A percentile compares a stretch with the other conserved stretches of the same genome.
Conservation (phyloP, 225 moss, liverwort and hornwort species). For the Polytrichum formosum region DNA sequence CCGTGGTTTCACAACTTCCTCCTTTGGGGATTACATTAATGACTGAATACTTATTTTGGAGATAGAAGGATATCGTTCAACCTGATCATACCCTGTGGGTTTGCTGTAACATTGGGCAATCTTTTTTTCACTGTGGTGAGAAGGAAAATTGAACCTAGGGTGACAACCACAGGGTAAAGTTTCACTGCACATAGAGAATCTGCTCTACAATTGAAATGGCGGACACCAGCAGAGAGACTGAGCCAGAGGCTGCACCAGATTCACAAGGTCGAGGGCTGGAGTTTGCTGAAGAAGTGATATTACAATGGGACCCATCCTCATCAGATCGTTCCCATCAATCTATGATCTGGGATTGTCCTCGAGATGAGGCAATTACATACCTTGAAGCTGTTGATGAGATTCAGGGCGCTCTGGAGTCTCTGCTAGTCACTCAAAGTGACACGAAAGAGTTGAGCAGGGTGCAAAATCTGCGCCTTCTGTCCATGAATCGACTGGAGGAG, state of each 20-base stretch:
- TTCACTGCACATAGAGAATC: neutral
- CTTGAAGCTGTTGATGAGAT: slow-evolving; percentile 91
- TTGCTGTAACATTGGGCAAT: too few species aligned
- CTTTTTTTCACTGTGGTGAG: too few species aligned
- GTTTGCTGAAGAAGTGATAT: slow-evolving; percentile 64
- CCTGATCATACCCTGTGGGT: too few species aligned
- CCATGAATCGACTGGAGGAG: slow-evolving; percentile 86
- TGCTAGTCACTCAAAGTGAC: slow-evolving; percentile 34
- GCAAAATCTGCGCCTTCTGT: slow-evolving; percentile 67
- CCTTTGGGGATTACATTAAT: too few species aligned
- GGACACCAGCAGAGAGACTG: slow-evolving; percentile 13
- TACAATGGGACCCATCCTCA: slow-evolving; percentile 80
- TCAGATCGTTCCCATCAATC: slow-evolving; percentile 76
- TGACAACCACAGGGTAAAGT: too few species aligned
- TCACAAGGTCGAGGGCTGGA: slow-evolving; percentile 46
- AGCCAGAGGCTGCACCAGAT: slow-evolving; percentile 10
- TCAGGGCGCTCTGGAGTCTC: slow-evolving; percentile 60
- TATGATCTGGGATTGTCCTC: slow-evolving; percentile 85
- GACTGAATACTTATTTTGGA: too few species aligned
- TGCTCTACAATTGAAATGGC: slow-evolving; percentile 31
- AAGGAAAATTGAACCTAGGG: too few species aligned
- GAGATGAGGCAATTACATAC: slow-evolving; percentile 71
- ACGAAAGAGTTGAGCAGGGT: slow-evolving; percentile 39
- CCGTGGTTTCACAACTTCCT: too few species aligned
- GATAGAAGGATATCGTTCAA: too few species aligned